Base-by-base conservation (phyloP, 1,284 basidiomycete genomes). In the Ganoderma sinense region DNA sequence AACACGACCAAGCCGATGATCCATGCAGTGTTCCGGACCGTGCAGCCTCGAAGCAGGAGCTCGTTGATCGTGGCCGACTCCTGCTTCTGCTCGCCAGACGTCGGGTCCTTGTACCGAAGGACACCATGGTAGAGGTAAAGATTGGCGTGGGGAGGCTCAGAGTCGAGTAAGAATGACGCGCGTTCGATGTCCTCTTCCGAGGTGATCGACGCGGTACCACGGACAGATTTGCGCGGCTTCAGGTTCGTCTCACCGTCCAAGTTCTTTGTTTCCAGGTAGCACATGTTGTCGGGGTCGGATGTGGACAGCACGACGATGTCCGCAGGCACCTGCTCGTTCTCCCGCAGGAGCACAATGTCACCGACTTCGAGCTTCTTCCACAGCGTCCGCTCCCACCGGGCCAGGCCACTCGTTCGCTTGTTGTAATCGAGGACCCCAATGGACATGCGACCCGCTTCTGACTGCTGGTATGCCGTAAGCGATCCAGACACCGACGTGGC, bases 321-420 rank as follows among this genome's bases (percentile, higher is more conserved):
- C 8, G 97, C 97, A 0, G 97, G 97, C 8, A 99, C 92, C 81
- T 98, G 96, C 70, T 99, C 97, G 80, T 98, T 94, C 77, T 98
- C 96, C 66, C 93, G 86, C 33, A 99, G 84, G 1, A 98, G 83
- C 31, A 99, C 94, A 31, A 99, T 83, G 79, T 99, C 97, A n/a
- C 97, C 97, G 6, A 98, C 97, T 80, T 98, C 96, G 62, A 99
- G 86, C 84, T 99, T 98, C 86, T 99, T 99, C 97, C 97, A 99
- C 1, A 99, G 84, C 3, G 97, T 99, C 68, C 97, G 86, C 79
- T 98, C 97, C 97, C 97, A 99, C 36, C 88, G 86, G 0, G 95
- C 92, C 0, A 91, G 89, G 0, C 96, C 96, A 0, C 86, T 83
- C 1, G 87, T 84, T 40, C 88, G 88, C 64, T 89, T 88, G 60